Evolutionary conservation across 768 basidiomycete genomes (phyloP).

Genomic region (Tulasnella sp.): DNA sequence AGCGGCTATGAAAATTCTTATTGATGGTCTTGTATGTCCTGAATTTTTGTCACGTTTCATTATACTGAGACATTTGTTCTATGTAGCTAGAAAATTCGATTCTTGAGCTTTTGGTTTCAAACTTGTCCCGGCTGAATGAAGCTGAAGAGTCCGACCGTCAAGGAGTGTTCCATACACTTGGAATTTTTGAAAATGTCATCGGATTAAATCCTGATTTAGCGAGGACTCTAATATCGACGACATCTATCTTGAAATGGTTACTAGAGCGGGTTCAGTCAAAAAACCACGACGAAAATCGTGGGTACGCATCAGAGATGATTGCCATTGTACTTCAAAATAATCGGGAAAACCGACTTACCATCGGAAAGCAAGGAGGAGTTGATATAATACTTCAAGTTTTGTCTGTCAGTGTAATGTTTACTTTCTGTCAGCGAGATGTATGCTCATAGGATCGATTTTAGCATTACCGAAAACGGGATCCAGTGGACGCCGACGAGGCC

Average conservation of each 20-base stretch:
- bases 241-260: conserved; percentile 66
- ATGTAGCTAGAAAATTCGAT: conserved; percentile 70
- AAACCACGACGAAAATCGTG: conserved; percentile 75
- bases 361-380: conserved; percentile 65
- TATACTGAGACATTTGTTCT: conserved; percentile 2
- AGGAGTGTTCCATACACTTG: conserved; percentile 88
- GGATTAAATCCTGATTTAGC: conserved; percentile 73
- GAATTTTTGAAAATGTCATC: conserved; percentile 85
- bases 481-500: conserved; percentile 72
- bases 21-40: conserved; percentile 57
- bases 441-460: conserved; percentile 23
- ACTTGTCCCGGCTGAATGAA: conserved; percentile 79
- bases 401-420: conserved; percentile 43
- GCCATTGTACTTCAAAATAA: conserved; percentile 78
- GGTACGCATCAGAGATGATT: conserved; percentile 88
- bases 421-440: conserved; percentile 7
- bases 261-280: conserved; percentile 60
- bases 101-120: conserved; percentile 80
- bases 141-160: conserved; percentile 79
- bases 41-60: conserved; percentile 2
- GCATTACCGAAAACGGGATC: conserved; percentile 82
- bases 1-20: conserved; percentile 57
- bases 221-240: conserved; percentile 54
- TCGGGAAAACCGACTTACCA: conserved; percentile 48
- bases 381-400: conserved; percentile 62